Evolutionary conservation across 2,329 filamentous ascomycete genomes (phyloP).

Genomic region (Leptographium wingfieldii): DNA sequence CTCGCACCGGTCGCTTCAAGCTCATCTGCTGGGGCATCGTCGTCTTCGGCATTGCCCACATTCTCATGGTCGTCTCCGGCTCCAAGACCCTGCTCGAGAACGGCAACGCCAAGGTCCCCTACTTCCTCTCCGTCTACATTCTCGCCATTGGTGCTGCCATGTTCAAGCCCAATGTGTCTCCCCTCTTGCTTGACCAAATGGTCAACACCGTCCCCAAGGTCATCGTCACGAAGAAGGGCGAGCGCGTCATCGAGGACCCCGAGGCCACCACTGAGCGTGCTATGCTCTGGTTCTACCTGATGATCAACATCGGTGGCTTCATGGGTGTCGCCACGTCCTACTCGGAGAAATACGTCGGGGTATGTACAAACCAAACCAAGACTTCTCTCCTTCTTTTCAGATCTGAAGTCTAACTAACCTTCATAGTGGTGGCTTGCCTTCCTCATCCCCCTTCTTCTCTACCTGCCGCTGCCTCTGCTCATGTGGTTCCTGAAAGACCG

Average conservation of each 20-base stretch:
- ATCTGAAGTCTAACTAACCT: background rate
- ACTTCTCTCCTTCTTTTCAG: background rate
- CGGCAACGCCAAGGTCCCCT: slow-evolving; percentile 35
- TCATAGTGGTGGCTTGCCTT: slow-evolving; percentile 46
- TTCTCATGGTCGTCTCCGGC: slow-evolving; percentile 53
- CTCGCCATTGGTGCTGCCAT: slow-evolving; percentile 57
- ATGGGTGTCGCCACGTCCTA: slow-evolving; percentile 56
- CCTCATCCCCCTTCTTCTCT: slow-evolving; percentile 41
- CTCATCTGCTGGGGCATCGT: slow-evolving; percentile 60
- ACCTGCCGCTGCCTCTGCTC: slow-evolving; percentile 27
- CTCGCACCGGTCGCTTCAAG: slow-evolving; percentile 56
- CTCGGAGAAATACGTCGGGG: slow-evolving; percentile 58
- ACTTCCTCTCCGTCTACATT: slow-evolving; percentile 46
- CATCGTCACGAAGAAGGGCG: slow-evolving; percentile 37
- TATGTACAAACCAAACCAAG: slow-evolving; percentile 31
- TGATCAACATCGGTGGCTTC: slow-evolving; percentile 59
- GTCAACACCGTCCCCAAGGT: slow-evolving; percentile 44
- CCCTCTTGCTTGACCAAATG: slow-evolving; percentile 60
- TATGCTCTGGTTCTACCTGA: slow-evolving; percentile 52
- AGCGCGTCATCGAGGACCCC: slow-evolving; percentile 60
- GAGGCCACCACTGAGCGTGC: slow-evolving; percentile 55
- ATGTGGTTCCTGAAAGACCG: slow-evolving; percentile 29
- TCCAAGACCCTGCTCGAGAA: slow-evolving; percentile 29
- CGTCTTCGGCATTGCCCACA: slow-evolving; percentile 53
- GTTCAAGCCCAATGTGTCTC: slow-evolving; percentile 71